A percentile compares a stretch with the other conserved stretches of the same genome.
Evolutionary conservation across 1,284 basidiomycete species (phyloP).

Genomic region (Neolentinus lepideus): DNA sequence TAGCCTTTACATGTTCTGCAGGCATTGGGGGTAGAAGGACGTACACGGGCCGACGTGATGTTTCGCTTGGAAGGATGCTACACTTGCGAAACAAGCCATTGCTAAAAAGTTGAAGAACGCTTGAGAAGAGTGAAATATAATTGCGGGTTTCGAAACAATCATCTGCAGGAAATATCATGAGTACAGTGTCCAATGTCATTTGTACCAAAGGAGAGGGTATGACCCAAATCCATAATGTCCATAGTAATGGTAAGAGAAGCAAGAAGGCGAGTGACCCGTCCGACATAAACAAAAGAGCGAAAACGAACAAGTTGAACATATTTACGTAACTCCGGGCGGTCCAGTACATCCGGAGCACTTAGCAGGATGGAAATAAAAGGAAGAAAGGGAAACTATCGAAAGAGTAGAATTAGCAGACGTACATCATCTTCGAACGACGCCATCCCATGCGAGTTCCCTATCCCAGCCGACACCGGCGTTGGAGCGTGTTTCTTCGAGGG

Average conservation of each 20-base stretch:
- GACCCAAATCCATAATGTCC: constrained; percentile 63
- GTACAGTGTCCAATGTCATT: neutral
- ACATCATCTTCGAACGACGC: constrained; percentile 66
- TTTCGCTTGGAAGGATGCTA: constrained; percentile 80
- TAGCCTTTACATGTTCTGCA: constrained; percentile 8
- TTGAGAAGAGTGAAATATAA: constrained; percentile 67
- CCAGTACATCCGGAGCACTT: neutral
- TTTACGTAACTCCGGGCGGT: constrained; percentile 46
- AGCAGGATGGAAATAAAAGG: constrained; percentile 11
- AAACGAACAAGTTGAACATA: constrained; percentile 5
- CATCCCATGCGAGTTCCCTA: constrained; percentile 50
- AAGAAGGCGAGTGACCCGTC: constrained; percentile 47
- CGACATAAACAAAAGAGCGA: constrained; percentile 23
- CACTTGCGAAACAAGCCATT: constrained; percentile 82
- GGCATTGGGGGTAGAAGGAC: constrained; percentile 24
- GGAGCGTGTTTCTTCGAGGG: constrained; percentile 13
- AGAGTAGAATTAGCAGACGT: constrained; percentile 23
- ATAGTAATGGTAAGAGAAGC: constrained; percentile 53
- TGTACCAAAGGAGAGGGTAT: constrained; percentile 11
- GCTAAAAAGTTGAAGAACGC: constrained; percentile 86
- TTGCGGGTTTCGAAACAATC: constrained; percentile 77
- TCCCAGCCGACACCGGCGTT: constrained; percentile 37
- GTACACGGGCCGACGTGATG: constrained; percentile 78
- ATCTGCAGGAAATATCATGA: constrained; percentile 38
- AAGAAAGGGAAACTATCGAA: constrained; percentile 10